Percentiles rank a stretch among this genome's conserved stretches.
Conservation (phyloP, 352 stramenopile species). For the Phytopythium delawarense region DNA sequence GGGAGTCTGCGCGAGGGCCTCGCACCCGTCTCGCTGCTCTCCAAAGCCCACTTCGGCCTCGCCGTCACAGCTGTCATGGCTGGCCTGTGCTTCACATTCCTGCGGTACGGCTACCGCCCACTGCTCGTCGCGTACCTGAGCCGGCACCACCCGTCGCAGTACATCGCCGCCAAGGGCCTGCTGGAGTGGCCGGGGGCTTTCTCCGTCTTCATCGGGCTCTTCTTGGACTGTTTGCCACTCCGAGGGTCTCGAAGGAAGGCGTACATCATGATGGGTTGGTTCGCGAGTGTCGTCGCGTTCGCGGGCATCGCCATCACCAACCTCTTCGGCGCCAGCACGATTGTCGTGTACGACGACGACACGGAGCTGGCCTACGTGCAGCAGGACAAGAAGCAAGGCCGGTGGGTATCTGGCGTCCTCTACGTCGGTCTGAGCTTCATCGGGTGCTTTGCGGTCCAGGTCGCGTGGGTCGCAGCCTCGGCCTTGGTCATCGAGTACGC, state of each 20-base stretch:
- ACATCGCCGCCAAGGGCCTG: constrained; percentile 23
- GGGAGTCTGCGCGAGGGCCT: constrained; percentile 42
- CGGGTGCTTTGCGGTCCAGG: constrained; percentile 26
- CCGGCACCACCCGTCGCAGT: constrained; percentile 27
- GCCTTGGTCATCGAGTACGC: constrained; percentile 46
- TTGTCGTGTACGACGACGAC: constrained; percentile 12
- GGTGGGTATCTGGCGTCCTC: constrained; percentile 14
- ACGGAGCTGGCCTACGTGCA: constrained; percentile 9
- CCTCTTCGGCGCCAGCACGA: constrained; percentile 11
- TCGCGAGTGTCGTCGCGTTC: constrained; percentile 24
- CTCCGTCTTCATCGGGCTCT: constrained; percentile 80
- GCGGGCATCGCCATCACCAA: constrained; percentile 13
- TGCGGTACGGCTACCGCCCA: constrained; percentile 33
- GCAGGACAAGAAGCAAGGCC: neutral
- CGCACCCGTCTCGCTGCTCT: constrained; percentile 30
- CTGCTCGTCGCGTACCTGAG: constrained; percentile 42
- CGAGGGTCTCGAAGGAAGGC: constrained; percentile 78
- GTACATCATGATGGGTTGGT: constrained; percentile 83
- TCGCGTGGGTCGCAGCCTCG: constrained; percentile 38
- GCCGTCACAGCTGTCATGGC: constrained; percentile 25
- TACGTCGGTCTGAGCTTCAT: constrained; percentile 32
- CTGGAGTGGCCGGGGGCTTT: constrained; percentile 70
- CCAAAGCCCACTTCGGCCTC: constrained; percentile 31
- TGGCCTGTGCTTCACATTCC: constrained; percentile 26
- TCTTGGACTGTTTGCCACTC: constrained; percentile 82